These are phyloP conservation scores for Scleroderma citrinum DNA, from an alignment of 768 basidiomycete species.

Conservation along the genomic window DNA sequence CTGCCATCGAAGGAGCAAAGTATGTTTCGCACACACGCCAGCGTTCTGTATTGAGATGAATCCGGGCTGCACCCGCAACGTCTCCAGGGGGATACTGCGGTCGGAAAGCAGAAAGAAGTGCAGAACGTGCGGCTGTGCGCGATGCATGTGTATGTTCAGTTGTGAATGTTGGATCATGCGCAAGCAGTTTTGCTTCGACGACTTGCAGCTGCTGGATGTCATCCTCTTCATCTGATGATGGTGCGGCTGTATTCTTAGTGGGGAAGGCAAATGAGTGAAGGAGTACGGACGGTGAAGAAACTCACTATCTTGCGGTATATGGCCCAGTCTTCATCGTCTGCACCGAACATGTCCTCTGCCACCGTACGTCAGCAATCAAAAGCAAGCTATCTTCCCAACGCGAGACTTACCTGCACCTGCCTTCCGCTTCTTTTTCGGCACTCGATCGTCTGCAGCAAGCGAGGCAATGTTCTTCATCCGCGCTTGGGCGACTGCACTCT, in stretches of 20 bases:
- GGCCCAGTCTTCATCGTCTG: slow-evolving; percentile 93
- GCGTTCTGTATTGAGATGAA: slow-evolving; percentile 87
- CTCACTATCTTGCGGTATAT: slow-evolving; percentile 95
- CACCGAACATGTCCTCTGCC: slow-evolving; percentile 88
- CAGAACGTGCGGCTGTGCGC: slow-evolving; percentile 69
- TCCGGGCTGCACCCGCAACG: slow-evolving; percentile 60
- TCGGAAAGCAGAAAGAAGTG: slow-evolving; percentile 79
- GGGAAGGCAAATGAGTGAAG: neutral
- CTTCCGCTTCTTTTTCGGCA: slow-evolving; percentile 82
- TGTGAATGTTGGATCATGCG: slow-evolving; percentile 82
- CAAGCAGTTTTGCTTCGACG: slow-evolving; percentile 77
- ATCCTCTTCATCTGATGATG: slow-evolving; percentile 88
- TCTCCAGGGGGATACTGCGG: slow-evolving; percentile 76
- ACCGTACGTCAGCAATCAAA: slow-evolving; percentile 3
- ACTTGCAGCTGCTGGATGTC: slow-evolving; percentile 63
- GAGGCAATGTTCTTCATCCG: slow-evolving; percentile 95
- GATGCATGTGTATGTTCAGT: slow-evolving; percentile 77
- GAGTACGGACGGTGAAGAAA: neutral
- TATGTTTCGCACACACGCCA: slow-evolving; percentile 89
- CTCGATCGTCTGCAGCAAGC: slow-evolving; percentile 80
- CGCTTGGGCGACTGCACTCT: slow-evolving; percentile 91
- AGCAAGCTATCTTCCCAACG: neutral
- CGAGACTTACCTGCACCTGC: slow-evolving; percentile 59
- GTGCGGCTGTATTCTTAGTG: slow-evolving; percentile 56
- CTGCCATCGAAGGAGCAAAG: slow-evolving; percentile 92